Conservation (phyloP, 1,284 basidiomycete genomes). For the Cryptococcus sp. region DNA sequence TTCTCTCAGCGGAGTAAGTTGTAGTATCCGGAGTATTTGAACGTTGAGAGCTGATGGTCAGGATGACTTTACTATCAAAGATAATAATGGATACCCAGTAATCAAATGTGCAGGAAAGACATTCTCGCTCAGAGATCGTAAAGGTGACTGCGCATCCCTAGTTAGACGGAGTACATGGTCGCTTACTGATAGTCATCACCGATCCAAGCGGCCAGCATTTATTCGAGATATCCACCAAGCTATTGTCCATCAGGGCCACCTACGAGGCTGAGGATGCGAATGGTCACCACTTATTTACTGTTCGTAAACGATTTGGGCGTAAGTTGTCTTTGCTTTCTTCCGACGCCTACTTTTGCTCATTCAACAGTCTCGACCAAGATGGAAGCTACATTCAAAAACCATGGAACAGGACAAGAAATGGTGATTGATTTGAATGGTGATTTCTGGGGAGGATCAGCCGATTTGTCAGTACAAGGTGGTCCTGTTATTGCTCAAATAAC, state of each 20-base stretch:
- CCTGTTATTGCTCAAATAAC: constrained; percentile 37
- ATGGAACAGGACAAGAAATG: constrained; percentile 18
- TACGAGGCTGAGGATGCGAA: constrained; percentile 29
- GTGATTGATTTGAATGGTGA: constrained; percentile 35
- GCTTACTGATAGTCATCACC: constrained; percentile 29
- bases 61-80: constrained; percentile 42
- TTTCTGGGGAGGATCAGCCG: constrained; percentile 38
- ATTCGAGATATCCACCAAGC: constrained; percentile 36
- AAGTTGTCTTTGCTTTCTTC: too few relatives aligned
- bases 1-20: constrained; percentile 36
- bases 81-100: constrained; percentile 32
- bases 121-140: constrained; percentile 36
- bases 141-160: constrained; percentile 22
- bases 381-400: constrained; percentile 35
- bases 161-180: background rate
- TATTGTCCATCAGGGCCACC: constrained; percentile 29
- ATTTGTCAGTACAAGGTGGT: constrained; percentile 29
- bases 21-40: too few relatives aligned
- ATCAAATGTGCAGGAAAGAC: constrained; percentile 34
- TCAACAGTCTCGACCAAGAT: constrained; percentile 37
- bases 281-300: too few relatives aligned
- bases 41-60: constrained; percentile 3
- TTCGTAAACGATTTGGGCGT: too few relatives aligned
- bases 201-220: constrained; percentile 32
- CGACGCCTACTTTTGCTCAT: too few relatives aligned